Evolutionary conservation across 805 yeast species (phyloP).

Genomic region (Yueomyces sinensis): DNA sequence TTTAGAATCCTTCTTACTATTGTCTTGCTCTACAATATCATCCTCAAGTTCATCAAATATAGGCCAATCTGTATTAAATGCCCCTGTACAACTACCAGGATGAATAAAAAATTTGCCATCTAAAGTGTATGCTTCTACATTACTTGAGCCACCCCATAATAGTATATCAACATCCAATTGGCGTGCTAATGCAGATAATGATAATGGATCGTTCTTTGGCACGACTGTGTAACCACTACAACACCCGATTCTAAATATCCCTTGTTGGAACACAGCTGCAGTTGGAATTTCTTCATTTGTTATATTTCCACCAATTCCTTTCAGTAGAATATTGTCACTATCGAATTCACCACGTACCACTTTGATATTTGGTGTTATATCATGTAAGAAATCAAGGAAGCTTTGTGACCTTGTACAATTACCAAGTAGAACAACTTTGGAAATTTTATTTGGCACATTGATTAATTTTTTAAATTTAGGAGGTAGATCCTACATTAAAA

Average conservation of each 20-base stretch:
- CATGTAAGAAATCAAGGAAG: slow-evolving; percentile 50
- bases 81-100: slow-evolving; percentile 97
- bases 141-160: slow-evolving; percentile 87
- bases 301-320: slow-evolving; percentile 2
- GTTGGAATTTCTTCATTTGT: slow-evolving; percentile 35
- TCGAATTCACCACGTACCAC: slow-evolving; percentile 80
- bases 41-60: slow-evolving; percentile 7
- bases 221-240: slow-evolving; percentile 74
- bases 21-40: slow-evolving; percentile 6
- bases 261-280: slow-evolving; percentile 51
- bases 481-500: slow-evolving; percentile 29
- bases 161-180: slow-evolving; percentile 85
- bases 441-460: slow-evolving; percentile 65
- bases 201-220: slow-evolving; percentile 79
- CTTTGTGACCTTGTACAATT: slow-evolving; percentile 59
- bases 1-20: slow-evolving; percentile 1
- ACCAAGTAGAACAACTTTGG: slow-evolving; percentile 76
- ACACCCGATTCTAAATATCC: slow-evolving; percentile 66
- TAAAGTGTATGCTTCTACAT: slow-evolving; percentile 82
- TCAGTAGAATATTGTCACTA: slow-evolving; percentile 23
- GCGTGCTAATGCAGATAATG: slow-evolving; percentile 70
- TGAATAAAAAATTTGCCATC: slow-evolving; percentile 91
- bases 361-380: slow-evolving; percentile 58
- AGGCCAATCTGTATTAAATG: slow-evolving; percentile 55
- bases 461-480: slow-evolving; percentile 56